Percentiles rank a stretch among this genome's conserved stretches.
Evolutionary conservation across 164 flowering plant species (phyloP).

Genomic region (Umbellularia californica): DNA sequence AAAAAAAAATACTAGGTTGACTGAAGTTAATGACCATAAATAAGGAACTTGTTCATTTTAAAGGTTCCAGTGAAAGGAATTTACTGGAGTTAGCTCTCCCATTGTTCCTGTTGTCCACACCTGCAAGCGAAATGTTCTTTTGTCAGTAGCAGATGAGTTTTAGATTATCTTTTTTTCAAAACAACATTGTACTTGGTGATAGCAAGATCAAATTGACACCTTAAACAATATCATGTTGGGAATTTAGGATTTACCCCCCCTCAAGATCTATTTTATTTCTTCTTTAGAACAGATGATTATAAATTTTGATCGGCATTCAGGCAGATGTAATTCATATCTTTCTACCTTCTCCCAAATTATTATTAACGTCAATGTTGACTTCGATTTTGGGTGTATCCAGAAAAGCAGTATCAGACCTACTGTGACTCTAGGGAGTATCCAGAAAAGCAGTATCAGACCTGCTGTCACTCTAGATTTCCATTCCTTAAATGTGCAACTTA

Average conservation of each 20-base stretch:
- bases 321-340: not conserved
- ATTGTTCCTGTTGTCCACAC: conserved; percentile 98
- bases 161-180: not conserved
- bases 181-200: not conserved
- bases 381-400: no score
- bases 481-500: no score
- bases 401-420: no score
- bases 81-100: conserved; percentile 97
- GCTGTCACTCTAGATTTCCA: no score
- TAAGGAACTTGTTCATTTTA: not conserved
- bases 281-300: not conserved
- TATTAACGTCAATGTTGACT: no score
- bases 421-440: no score
- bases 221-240: not conserved
- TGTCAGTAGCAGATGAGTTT: not conserved
- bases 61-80: conserved; percentile 13
- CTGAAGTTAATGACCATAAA: not conserved
- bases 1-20: not conserved
- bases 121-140: conserved; percentile 27
- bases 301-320: not conserved
- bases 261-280: no score
- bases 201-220: not conserved
- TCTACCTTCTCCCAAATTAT: no score
- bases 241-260: not conserved
- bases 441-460: no score